phyloP scores from a whole-genome alignment of 2,329 filamentous ascomycete genomes.

The Alternaria incomplexa region DNA sequence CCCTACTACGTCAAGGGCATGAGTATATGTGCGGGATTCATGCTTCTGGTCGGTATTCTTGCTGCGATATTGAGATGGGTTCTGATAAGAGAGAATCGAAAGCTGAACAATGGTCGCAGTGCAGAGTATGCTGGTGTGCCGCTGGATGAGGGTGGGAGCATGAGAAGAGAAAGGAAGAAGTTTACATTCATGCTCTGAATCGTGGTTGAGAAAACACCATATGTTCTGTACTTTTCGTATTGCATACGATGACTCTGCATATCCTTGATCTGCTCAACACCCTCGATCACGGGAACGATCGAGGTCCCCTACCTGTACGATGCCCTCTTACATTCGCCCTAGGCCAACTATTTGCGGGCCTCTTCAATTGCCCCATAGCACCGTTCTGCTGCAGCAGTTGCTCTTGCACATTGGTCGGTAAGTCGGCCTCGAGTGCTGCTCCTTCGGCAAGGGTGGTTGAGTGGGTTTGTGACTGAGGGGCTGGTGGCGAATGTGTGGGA shows the following conservation, averaged over 20 bases:
- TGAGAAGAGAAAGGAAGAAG: slow-evolving; percentile 14
- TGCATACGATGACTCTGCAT: neutral
- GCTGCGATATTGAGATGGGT: slow-evolving; percentile 52
- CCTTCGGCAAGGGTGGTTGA: neutral
- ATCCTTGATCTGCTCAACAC: neutral
- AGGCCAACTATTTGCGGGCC: neutral
- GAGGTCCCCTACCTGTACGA: neutral
- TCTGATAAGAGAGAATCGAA: slow-evolving; percentile 41
- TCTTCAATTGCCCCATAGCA: neutral
- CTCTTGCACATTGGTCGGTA: neutral
- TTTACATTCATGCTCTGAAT: slow-evolving; percentile 27
- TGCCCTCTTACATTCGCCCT: too few relatives aligned
- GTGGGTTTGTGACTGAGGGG: neutral
- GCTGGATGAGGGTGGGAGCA: slow-evolving; percentile 27
- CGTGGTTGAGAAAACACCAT: neutral
- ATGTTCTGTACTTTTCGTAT: neutral
- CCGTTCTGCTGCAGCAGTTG: neutral
- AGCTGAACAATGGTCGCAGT: slow-evolving; percentile 5
- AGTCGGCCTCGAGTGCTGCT: neutral
- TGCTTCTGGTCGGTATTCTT: slow-evolving; percentile 55
- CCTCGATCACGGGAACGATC: neutral
- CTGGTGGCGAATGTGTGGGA: neutral
- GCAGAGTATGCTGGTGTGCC: slow-evolving; percentile 37
- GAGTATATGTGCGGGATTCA: slow-evolving; percentile 57
- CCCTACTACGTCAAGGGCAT: slow-evolving; percentile 59